Conservation (phyloP, 495 filamentous ascomycete genomes). For the Lasiosphaeris hirsuta region DNA sequence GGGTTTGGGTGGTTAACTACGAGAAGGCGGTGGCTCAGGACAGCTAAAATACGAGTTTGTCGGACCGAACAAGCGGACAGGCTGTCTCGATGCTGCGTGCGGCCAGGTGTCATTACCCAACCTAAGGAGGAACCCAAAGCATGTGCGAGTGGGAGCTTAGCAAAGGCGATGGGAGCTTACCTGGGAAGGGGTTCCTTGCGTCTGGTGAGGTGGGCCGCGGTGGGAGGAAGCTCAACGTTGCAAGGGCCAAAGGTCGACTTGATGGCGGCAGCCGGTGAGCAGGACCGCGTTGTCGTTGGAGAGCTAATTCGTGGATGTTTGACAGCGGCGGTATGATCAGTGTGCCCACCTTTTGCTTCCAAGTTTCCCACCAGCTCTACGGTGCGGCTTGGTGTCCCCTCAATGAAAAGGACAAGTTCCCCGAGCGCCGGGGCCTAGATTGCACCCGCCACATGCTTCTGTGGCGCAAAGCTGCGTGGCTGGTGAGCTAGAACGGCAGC, state of each 20-base stretch:
- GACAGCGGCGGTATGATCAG: conserved; percentile 10
- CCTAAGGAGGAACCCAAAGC: neutral
- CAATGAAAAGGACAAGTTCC: conserved; percentile 36
- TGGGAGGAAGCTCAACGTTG: too few relatives aligned
- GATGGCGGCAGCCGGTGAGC: neutral
- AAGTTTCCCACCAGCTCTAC: conserved; percentile 17
- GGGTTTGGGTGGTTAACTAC: neutral
- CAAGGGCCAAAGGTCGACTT: too few relatives aligned
- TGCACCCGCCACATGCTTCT: conserved; percentile 4
- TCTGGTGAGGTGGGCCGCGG: too few relatives aligned
- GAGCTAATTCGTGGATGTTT: conserved; percentile 1
- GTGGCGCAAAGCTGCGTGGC: conserved; percentile 22
- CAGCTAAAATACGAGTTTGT: neutral
- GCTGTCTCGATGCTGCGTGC: neutral
- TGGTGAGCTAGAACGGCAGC: neutral
- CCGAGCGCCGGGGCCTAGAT: conserved; percentile 3
- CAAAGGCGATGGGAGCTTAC: neutral
- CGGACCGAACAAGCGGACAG: too few relatives aligned
- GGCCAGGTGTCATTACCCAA: conserved; percentile 31
- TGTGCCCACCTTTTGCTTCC: conserved; percentile 20
- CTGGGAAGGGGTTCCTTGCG: too few relatives aligned
- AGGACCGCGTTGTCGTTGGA: neutral
- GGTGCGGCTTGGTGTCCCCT: conserved; percentile 24
- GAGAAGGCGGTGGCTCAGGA: neutral
- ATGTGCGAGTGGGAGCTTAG: conserved; percentile 3